Base-by-base conservation (phyloP, 164 flowering plant species). In the Macadamia tetraphylla region DNA sequence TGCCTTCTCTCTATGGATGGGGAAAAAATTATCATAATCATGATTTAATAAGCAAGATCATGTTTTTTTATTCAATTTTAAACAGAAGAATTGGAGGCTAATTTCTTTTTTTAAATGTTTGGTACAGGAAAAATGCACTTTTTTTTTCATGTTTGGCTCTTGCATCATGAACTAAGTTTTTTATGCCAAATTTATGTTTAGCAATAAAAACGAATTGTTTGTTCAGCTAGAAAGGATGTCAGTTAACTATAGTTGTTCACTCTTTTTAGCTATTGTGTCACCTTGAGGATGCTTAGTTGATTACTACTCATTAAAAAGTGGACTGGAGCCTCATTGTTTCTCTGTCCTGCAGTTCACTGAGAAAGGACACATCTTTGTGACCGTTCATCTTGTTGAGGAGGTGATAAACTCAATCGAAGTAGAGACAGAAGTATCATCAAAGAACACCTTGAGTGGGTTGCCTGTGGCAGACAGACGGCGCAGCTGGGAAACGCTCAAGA, bases 351-450 rank as follows among this genome's bases (percentile, higher is more conserved):
- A 94, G 99, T 94, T 94, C 77, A 92, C 98, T 18, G 89, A 94
- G 59, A 86, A 79, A 77, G 99, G 99, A 35, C 99, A 94, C 74
- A 86, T 94, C 73, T 86, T 87, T 75, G 92, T 90, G 64, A 88
- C 96, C 1, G 87, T 94, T 62, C 82, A 89, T 78, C 87, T 88
- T 31, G 86, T 82, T 14, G 92, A 94, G 73, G 99, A 94, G 82
- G 83, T 90, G 55, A 73, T 76, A 68, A 76, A 82, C 15, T 78
- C 82, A 18, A 51, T 75, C 32, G 86, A 88, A 35, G 80, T 77
- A 55, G 88, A 82, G 71, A 75, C 79, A 15, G 92, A 81, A 66
- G 60, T 75, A 35, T 79, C 83, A 48, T 61, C 81, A 1, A 78
- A 67, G 55, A 76, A 77, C 74, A 89, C 96, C n/a, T 80, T 94